Base-by-base conservation (phyloP, 495 filamentous ascomycete species). In the Bacidia rubella region DNA sequence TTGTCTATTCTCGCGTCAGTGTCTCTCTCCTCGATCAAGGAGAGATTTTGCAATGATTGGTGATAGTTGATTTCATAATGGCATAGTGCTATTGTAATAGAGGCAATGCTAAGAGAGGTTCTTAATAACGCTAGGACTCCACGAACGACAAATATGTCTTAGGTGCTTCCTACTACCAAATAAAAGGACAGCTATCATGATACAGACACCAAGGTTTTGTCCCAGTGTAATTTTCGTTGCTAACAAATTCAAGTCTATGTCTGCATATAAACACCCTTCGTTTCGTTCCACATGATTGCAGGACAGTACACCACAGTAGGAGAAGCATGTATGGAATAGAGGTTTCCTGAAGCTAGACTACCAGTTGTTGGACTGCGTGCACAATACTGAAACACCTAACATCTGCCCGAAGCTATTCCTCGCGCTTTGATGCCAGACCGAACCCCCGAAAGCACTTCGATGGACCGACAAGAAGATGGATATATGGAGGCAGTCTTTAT, bases 291-390 rank as follows among this genome's bases (percentile, higher is more conserved):
- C 5, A 19, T 9, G 1, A 29, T 50, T 50, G 27, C 47, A 50
- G n/a, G 47, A 35, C 41, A 44, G 19, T 11, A 21, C 25, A 46
- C 4, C 7, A 29, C 22, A 46, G 39, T 21, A 46, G 51, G 21
- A 45, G 21, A 35, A 46, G 51, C 40, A 53, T 20, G 39, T 53
- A 53, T 45, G 23, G 24, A 53, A n/a, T n/a, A 46, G 21, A 21
- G 26, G 11, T 11, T 50, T 32, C 11, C 47, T 50, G 53, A 59
- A 56, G 57, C 57, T 59, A 59, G 50, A 56, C 54, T 56, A 59
- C 44, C 52, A 27, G n/a, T n/a, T n/a, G 15, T 41, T 39, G 4
- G 22, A n/a, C 15, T 50, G n/a, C n/a, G 26, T 19, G 47, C 25
- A 20, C 29, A 38, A 11, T 12, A 38, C 11, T 11, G 38, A 38